Percentiles rank a stretch among this genome's conserved stretches.
Conservation (phyloP, 1,139 yeast species). For the Yamadazyma jaroonii region DNA sequence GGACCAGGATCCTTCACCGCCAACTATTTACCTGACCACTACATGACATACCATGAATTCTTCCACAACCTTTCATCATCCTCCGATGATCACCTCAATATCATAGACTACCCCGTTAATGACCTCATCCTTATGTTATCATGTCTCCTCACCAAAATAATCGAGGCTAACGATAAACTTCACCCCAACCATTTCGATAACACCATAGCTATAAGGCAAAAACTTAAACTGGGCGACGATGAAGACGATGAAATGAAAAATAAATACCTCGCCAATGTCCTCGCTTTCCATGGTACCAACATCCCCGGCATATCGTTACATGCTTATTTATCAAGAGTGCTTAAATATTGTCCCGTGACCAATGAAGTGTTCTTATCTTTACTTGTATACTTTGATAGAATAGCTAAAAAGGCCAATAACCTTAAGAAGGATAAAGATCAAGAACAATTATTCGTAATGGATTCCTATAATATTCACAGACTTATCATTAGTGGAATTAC, state of each 20-base stretch:
- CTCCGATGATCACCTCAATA: constrained; percentile 67
- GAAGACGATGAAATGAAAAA: constrained; percentile 49
- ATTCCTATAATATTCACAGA: constrained; percentile 91
- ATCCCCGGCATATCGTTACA: constrained; percentile 91
- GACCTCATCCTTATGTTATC: constrained; percentile 83
- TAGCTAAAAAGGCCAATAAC: constrained; percentile 82
- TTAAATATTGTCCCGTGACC: constrained; percentile 96
- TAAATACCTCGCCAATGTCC: constrained; percentile 66
- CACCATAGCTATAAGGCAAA: constrained; percentile 46
- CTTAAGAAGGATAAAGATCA: constrained; percentile 25
- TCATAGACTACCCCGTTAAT: constrained; percentile 79
- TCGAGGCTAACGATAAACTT: constrained; percentile 86
- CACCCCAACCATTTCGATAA: constrained; percentile 70
- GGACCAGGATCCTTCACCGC: not conserved
- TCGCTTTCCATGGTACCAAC: constrained; percentile 94
- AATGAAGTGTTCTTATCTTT: constrained; percentile 91
- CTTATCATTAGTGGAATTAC: constrained; percentile 95
- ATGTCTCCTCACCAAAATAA: constrained; percentile 77
- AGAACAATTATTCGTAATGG: constrained; percentile 84
- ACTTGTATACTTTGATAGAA: constrained; percentile 90
- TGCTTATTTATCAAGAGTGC: constrained; percentile 83
- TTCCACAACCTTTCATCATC: constrained; percentile 28
- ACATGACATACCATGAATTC: constrained; percentile 44
- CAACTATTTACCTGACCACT: constrained; percentile 46
- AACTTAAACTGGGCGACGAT: constrained; percentile 39